Percentiles rank a stretch among this genome's conserved stretches.
phyloP scores from a whole-genome alignment of 2,329 filamentous ascomycete genomes.

The Coleophoma cylindrospora region DNA sequence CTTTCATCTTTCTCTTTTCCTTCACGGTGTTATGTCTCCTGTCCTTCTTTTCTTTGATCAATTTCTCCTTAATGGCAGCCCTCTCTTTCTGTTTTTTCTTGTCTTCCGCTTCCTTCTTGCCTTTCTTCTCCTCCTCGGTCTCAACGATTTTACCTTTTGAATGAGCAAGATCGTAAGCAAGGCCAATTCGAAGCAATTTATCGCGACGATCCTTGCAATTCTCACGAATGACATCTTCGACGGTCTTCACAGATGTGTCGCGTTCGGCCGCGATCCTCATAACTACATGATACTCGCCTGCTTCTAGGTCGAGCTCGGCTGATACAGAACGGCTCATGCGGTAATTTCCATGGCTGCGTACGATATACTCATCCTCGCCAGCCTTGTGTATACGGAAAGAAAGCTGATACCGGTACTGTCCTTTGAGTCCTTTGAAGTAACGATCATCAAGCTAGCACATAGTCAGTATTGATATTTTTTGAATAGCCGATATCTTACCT shows the following conservation, averaged over 20 bases:
- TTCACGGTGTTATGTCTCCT: constrained; percentile 25
- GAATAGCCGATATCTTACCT: constrained; percentile 39
- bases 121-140: constrained; percentile 35
- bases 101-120: constrained; percentile 38
- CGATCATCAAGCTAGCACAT: constrained; percentile 42
- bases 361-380: constrained; percentile 49
- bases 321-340: constrained; percentile 50
- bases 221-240: constrained; percentile 41
- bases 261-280: constrained; percentile 46
- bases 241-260: constrained; percentile 31
- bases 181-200: constrained; percentile 50
- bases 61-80: constrained; percentile 31
- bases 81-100: constrained; percentile 33
- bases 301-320: constrained; percentile 49
- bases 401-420: constrained; percentile 46
- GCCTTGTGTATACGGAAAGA: constrained; percentile 39
- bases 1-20: constrained; percentile 7
- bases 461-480: too few species aligned
- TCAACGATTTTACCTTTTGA: constrained; percentile 40
- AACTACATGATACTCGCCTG: constrained; percentile 49
- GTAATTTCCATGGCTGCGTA: constrained; percentile 47
- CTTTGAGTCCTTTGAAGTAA: constrained; percentile 54
- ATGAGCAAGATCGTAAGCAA: constrained; percentile 53
- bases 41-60: constrained; percentile 32
- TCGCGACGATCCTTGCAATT: constrained; percentile 43